Conservation (phyloP, 257 asterid genomes). For the Fraxinus cuspidata region DNA sequence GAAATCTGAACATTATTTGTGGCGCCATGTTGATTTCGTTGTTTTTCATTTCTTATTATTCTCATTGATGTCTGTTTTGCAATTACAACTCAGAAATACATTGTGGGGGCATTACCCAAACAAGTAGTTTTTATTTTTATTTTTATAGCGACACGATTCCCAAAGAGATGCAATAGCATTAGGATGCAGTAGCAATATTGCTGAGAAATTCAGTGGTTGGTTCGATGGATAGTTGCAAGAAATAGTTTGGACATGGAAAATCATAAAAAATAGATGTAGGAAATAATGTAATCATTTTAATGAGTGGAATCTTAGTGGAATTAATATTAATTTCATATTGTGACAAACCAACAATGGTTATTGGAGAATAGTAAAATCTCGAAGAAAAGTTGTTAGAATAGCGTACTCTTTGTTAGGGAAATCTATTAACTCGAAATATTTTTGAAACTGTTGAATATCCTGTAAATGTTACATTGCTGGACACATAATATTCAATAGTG, state of each 20-base stretch:
- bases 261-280: background rate
- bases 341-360: background rate
- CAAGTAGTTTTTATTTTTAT: background rate
- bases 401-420: background rate
- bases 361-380: background rate
- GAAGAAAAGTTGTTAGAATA: background rate
- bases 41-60: background rate
- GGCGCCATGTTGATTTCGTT: slow-evolving; percentile 2
- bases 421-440: background rate
- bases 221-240: background rate
- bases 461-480: background rate
- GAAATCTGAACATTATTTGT: background rate
- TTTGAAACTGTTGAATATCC: background rate
- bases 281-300: background rate
- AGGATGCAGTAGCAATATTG: background rate
- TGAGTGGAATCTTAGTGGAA: background rate
- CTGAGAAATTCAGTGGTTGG: background rate
- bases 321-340: background rate
- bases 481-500: background rate
- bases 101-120: background rate
- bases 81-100: slow-evolving; percentile 3
- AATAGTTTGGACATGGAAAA: background rate
- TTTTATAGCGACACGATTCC: background rate
- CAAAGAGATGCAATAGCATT: background rate
- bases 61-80: background rate